Evolutionary conservation across 257 asterid genomes (phyloP).

Genomic region (Nicotiana attenuata): DNA sequence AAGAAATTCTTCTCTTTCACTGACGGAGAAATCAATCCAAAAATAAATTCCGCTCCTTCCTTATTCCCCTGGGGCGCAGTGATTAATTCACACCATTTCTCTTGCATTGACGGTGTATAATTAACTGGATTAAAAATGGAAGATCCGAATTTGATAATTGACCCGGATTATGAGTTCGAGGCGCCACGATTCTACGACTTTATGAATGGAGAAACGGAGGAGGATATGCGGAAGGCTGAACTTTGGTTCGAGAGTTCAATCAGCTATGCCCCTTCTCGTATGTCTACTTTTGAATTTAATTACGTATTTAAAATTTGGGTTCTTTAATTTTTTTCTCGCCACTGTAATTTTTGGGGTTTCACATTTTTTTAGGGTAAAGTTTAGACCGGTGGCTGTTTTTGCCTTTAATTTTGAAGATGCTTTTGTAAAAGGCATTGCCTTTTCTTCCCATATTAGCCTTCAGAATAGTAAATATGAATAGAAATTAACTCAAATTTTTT

Average conservation of each 20-base stretch:
- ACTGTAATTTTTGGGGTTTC: neutral
- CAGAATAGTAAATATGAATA: no score
- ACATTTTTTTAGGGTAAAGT: neutral
- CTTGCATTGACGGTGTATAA: no score
- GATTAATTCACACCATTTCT: no score
- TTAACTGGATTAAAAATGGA: constrained; percentile 34
- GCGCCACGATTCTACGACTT: constrained; percentile 81
- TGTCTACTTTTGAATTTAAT: constrained; percentile 20
- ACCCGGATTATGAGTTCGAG: constrained; percentile 64
- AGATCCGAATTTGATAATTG: constrained; percentile 46
- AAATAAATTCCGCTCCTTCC: neutral
- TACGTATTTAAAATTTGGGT: neutral
- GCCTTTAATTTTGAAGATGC: neutral
- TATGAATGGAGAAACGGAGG: constrained; percentile 53
- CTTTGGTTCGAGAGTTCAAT: constrained; percentile 63
- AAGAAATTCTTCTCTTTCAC: neutral
- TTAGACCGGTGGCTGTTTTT: no score
- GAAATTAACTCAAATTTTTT: no score
- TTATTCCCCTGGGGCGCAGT: no score
- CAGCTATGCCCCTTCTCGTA: constrained; percentile 89
- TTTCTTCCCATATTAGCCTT: neutral
- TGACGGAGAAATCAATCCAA: no score
- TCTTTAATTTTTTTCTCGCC: no score
- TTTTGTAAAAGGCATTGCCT: neutral
- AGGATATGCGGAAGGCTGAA: constrained; percentile 62